Conservation (phyloP, 2,329 filamentous ascomycete species). For the Penicillium sclerotiorum region DNA sequence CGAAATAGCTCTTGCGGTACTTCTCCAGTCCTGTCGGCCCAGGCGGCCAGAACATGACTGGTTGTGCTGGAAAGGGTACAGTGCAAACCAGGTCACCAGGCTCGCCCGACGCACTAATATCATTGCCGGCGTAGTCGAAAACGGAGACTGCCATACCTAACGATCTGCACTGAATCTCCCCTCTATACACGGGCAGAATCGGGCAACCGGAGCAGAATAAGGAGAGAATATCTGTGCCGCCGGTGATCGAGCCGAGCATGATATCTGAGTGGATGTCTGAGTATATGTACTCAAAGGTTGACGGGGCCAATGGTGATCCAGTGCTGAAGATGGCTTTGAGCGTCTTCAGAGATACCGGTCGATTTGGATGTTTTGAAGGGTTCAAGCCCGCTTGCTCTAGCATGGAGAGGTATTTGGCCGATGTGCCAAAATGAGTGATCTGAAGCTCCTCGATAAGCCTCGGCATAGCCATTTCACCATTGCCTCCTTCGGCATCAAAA, state of each 20-base stretch:
- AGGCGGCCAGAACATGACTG: slow-evolving; percentile 77
- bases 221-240: slow-evolving; percentile 94
- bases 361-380: slow-evolving; percentile 56
- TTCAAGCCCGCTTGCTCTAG: slow-evolving; percentile 76
- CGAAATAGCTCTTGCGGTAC: slow-evolving; percentile 85
- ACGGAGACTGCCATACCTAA: slow-evolving; percentile 74
- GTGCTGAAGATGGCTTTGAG: slow-evolving; percentile 91
- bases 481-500: slow-evolving; percentile 54
- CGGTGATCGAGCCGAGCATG: slow-evolving; percentile 90
- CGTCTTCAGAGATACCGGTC: slow-evolving; percentile 44
- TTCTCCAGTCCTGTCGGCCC: slow-evolving; percentile 71
- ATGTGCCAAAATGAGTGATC: slow-evolving; percentile 94
- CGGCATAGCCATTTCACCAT: slow-evolving; percentile 79
- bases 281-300: slow-evolving; percentile 91
- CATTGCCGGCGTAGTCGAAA: slow-evolving; percentile 60
- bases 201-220: slow-evolving; percentile 87
- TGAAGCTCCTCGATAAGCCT: slow-evolving; percentile 75
- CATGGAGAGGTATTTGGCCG: slow-evolving; percentile 87
- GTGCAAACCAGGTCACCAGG: slow-evolving; percentile 88
- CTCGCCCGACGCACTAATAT: slow-evolving; percentile 64
- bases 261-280: slow-evolving; percentile 75
- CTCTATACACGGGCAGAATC: slow-evolving; percentile 69
- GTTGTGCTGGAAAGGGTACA: slow-evolving; percentile 85
- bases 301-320: slow-evolving; percentile 86
- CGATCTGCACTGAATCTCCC: slow-evolving; percentile 76